Conservation (phyloP, 129 eudicot genomes). For the Flaveria brownii region DNA sequence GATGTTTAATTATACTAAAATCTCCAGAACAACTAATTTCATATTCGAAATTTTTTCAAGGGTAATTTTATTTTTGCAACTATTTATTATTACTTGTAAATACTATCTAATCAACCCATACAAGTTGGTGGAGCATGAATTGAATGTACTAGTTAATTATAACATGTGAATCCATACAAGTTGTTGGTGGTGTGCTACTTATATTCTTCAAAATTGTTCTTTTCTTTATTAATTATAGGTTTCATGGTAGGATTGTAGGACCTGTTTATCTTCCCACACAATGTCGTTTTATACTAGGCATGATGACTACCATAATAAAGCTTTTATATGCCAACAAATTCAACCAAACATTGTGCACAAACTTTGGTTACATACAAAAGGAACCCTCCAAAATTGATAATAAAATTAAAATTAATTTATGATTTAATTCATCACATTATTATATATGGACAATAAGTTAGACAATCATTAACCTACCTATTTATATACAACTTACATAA, state of each 20-base stretch:
- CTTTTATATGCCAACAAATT: slow-evolving; percentile 2
- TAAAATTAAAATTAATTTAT: not conserved
- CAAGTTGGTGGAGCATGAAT: too few species aligned
- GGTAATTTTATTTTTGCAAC: not conserved
- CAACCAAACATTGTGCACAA: slow-evolving; percentile 9
- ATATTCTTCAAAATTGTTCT: slow-evolving; percentile 1
- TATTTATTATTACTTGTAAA: too few species aligned
- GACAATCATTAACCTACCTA: not conserved
- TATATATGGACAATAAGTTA: not conserved
- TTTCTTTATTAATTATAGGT: not conserved
- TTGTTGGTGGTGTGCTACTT: slow-evolving; percentile 2
- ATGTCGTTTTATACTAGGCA: not conserved
- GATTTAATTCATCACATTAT: slow-evolving; percentile 10
- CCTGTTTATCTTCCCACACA: not conserved
- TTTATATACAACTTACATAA: slow-evolving; percentile 8
- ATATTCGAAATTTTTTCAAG: not conserved
- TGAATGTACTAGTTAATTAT: not conserved
- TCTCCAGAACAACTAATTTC: too few species aligned
- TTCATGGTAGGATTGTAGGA: slow-evolving; percentile 9
- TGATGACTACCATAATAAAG: not conserved
- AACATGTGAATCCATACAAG: not conserved
- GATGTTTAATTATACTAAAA: too few species aligned
- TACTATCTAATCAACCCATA: too few species aligned
- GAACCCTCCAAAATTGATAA: slow-evolving; percentile 5
- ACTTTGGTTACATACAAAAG: slow-evolving; percentile 10